phyloP scores from a whole-genome alignment of 495 filamentous ascomycete species.

The Lasiosphaeris hirsuta region DNA sequence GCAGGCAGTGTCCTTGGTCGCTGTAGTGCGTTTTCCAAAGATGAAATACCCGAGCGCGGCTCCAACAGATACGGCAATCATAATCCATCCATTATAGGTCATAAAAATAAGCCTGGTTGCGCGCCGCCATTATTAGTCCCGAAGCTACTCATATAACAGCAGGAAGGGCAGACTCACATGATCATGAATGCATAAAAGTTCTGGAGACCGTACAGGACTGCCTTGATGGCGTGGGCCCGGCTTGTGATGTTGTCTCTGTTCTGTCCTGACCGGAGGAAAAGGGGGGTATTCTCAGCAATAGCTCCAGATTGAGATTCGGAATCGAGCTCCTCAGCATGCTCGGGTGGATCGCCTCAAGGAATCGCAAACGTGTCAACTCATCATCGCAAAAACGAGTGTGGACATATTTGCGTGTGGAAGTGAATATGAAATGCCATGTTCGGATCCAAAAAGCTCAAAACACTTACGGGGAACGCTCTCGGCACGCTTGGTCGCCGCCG shows the following conservation, averaged over 20 bases:
- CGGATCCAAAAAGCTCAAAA: background rate
- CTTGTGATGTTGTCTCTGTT: constrained; percentile 51
- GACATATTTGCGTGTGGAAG: no score
- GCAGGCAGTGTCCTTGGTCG: constrained; percentile 83
- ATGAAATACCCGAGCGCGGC: constrained; percentile 84
- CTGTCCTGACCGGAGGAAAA: constrained; percentile 49
- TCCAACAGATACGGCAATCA: constrained; percentile 85
- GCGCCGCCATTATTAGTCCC: background rate
- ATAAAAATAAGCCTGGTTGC: constrained; percentile 86
- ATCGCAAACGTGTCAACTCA: background rate
- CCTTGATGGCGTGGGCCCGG: constrained; percentile 71
- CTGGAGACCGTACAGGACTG: constrained; percentile 83
- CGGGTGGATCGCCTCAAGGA: background rate
- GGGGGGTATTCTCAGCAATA: constrained; percentile 54
- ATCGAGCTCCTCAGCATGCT: background rate
- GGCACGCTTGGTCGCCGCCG: constrained; percentile 49
- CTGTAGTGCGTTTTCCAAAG: constrained; percentile 67
- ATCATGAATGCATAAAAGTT: constrained; percentile 99
- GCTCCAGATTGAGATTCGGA: constrained; percentile 45
- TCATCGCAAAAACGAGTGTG: no score
- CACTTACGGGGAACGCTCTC: constrained; percentile 56
- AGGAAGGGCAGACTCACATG: constrained; percentile 66
- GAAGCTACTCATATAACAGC: background rate
- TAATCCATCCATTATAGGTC: constrained; percentile 98
- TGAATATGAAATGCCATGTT: background rate